Evolutionary conservation across 805 yeast genomes (phyloP).

Genomic region (Tetrapisispora iriomotensis): DNA sequence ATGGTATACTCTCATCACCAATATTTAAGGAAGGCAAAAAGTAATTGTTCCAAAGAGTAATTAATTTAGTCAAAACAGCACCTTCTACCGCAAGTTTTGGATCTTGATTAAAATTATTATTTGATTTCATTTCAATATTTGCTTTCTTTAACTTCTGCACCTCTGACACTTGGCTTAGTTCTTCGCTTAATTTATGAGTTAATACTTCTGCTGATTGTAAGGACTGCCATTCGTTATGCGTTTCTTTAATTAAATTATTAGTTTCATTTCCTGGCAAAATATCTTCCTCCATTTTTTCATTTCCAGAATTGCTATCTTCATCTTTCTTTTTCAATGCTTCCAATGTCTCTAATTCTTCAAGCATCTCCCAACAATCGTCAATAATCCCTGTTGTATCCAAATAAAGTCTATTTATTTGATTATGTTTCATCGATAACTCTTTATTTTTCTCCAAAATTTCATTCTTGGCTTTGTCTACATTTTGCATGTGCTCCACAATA

Average conservation of each 20-base stretch:
- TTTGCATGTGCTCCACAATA: conserved; percentile 10
- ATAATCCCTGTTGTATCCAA: conserved; percentile 15
- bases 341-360: conserved; percentile 13
- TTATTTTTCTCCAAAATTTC: conserved; percentile 11
- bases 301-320: too few species aligned
- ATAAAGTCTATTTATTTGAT: conserved; percentile 16
- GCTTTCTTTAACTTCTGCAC: neutral
- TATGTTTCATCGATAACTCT: conserved; percentile 13
- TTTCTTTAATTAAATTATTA: conserved; percentile 3
- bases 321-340: conserved; percentile 10
- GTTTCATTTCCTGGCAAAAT: conserved; percentile 1
- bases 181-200: neutral
- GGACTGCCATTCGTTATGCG: conserved; percentile 4
- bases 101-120: neutral
- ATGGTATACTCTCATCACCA: neutral
- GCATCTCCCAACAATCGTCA: conserved; percentile 19
- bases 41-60: conserved; percentile 7
- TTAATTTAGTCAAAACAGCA: conserved; percentile 1
- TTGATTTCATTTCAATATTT: neutral
- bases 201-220: neutral
- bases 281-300: conserved; percentile 3
- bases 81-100: neutral
- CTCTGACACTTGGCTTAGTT: neutral
- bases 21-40: neutral
- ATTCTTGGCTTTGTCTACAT: conserved; percentile 14